A percentile compares a stretch with the other conserved stretches of the same genome.
These are phyloP conservation scores for Citeromyces matritensis DNA, from an alignment of 805 yeast species.

Conservation along the genomic window DNA sequence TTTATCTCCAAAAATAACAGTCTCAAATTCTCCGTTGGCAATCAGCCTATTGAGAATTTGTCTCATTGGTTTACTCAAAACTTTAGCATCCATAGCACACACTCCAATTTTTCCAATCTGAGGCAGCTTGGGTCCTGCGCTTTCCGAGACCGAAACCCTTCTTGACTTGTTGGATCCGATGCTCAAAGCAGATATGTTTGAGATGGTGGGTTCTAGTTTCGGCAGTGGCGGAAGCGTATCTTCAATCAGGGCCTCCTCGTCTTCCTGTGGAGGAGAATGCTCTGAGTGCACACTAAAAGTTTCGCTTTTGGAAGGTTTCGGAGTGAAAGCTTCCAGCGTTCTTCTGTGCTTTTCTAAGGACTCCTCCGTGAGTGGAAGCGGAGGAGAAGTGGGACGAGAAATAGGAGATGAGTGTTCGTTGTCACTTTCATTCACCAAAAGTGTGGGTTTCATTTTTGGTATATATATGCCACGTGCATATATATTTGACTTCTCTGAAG, in stretches of 20 bases:
- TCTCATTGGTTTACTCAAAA: conserved; percentile 88
- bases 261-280: conserved; percentile 1
- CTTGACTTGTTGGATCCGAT: conserved; percentile 8
- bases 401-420: too few relatives aligned
- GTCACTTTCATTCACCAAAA: too few relatives aligned
- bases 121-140: conserved; percentile 36
- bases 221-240: neutral
- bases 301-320: conserved; percentile 41
- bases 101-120: conserved; percentile 91
- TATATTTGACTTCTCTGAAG: too few relatives aligned
- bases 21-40: conserved; percentile 90
- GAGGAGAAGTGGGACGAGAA: too few relatives aligned
- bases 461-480: too few relatives aligned
- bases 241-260: neutral
- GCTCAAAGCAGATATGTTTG: conserved; percentile 3
- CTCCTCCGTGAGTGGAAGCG: conserved; percentile 10
- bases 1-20: conserved; percentile 94
- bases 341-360: conserved; percentile 22
- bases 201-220: conserved; percentile 3
- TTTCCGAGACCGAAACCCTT: conserved; percentile 20
- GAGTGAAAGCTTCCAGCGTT: conserved; percentile 55
- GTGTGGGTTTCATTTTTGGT: too few relatives aligned
- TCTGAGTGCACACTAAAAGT: conserved; percentile 5
- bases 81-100: conserved; percentile 98
- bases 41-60: conserved; percentile 78